Base-by-base conservation (phyloP, 2,329 filamentous ascomycete species). In the Myriosclerotinia duriaeana region DNA sequence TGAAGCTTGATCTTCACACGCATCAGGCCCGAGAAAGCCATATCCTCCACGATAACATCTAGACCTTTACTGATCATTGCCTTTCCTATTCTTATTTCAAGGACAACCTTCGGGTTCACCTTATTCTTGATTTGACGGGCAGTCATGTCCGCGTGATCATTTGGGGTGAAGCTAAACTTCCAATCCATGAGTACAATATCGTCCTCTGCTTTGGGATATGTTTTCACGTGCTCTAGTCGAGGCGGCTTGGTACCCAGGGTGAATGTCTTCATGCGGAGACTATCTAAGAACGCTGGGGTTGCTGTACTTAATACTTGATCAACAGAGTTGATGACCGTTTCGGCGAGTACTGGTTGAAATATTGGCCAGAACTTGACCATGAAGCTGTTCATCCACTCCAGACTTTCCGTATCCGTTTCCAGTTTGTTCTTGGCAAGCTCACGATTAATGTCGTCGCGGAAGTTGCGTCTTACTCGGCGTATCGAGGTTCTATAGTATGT, bases 311-410 rank as follows among this genome's bases (percentile, higher is more conserved):
- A 83, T 61, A 99, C 93, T 80, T 98, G 95, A 75, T 99, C 95
- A 58, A 98, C 95, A 0, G 93, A 93, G 77, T 89, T 92, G 79
- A 98, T 91, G 74, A 99, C 90, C 30, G 92, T 96, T 72, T 95
- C 88, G 68, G 93, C 94, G 15, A 99, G 85, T 12, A 98, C 92
- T 1, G 95, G 95, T 65, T 95, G 92, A 77, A 97, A 98, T 75
- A 99, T 99, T 69, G 95, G 95, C 95, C 95, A 99, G 81, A 99
- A 99, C 78, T 99, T 99, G 80, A 96, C 88, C 73, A 99, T 78
- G 80, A 99, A 99, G 73, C 92, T 96, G 83, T 99, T 99, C 78
- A 99, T 98, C 95, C 95, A 99, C 78, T 99, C 95, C 59, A 99
- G 82, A 66, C 91, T 95, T 79, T 99, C 95, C 36, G 87, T 88